Percentiles rank a stretch among this genome's conserved stretches.
Evolutionary conservation across 495 filamentous ascomycete species (phyloP).

Genomic region (Penicillium egyptiacum): DNA sequence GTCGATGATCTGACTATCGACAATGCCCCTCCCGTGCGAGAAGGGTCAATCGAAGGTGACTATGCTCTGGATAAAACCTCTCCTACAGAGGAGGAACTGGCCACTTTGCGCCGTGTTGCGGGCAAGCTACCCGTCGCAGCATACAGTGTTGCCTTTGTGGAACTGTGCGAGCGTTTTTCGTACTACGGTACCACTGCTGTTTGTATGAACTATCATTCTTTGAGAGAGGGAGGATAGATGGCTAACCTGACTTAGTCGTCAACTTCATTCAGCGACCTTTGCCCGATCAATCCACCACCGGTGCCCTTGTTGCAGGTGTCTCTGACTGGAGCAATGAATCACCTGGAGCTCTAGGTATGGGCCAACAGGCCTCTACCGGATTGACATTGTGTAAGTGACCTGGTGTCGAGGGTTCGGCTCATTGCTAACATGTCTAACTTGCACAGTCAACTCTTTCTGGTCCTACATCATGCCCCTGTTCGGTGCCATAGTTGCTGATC

Average conservation of each 20-base stretch:
- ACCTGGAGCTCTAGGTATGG: conserved; percentile 64
- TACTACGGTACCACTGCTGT: conserved; percentile 77
- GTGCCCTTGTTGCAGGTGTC: conserved; percentile 40
- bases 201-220: conserved; percentile 47
- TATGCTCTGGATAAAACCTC: conserved; percentile 20
- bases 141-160: conserved; percentile 72
- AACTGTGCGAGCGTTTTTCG: conserved; percentile 76
- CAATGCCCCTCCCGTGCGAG: conserved; percentile 1
- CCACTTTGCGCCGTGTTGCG: conserved; percentile 62
- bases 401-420: not conserved
- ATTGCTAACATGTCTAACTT: not conserved
- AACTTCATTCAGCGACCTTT: conserved; percentile 72
- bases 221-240: too few species aligned
- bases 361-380: conserved; percentile 64
- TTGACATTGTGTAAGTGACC: conserved; percentile 49
- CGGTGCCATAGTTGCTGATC: conserved; percentile 71
- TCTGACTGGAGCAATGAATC: conserved; percentile 47
- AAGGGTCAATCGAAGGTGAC: conserved; percentile 12
- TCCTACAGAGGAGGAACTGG: conserved; percentile 61
- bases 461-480: conserved; percentile 67
- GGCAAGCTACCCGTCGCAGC: conserved; percentile 62
- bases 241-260: conserved; percentile 36
- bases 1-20: conserved; percentile 17
- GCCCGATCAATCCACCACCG: conserved; percentile 58
- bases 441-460: conserved; percentile 74